Percentiles rank a stretch among this genome's conserved stretches.
phyloP scores from a whole-genome alignment of 495 filamentous ascomycete species.

The Cercophora sp. region DNA sequence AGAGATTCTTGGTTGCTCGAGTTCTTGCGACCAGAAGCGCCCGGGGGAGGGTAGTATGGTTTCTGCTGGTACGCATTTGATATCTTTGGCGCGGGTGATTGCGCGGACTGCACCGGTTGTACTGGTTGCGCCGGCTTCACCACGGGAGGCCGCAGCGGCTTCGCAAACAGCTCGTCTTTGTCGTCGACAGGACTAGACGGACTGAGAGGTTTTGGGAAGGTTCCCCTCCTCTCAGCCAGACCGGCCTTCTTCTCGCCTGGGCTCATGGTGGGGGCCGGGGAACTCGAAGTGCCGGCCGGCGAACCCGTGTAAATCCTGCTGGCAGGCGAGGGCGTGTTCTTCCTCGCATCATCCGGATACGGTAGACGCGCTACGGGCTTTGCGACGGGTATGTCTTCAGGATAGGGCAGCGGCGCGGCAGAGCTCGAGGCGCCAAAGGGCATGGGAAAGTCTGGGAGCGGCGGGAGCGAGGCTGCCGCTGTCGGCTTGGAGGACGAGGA shows the following conservation, averaged over 20 bases:
- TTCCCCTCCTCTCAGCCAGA: constrained; percentile 69
- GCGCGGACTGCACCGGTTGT: constrained; percentile 6
- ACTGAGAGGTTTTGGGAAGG: constrained; percentile 71
- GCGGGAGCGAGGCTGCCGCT: constrained; percentile 32
- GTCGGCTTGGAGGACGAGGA: constrained; percentile 25
- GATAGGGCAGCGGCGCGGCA: constrained; percentile 67
- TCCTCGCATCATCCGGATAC: constrained; percentile 45
- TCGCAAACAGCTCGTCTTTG: constrained; percentile 67
- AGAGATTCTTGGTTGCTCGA: constrained; percentile 42
- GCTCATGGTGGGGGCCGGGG: constrained; percentile 36
- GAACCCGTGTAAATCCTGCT: constrained; percentile 34
- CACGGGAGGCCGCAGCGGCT: constrained; percentile 34
- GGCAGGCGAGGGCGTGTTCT: constrained; percentile 24
- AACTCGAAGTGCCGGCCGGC: constrained; percentile 31
- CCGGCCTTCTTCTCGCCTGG: constrained; percentile 50
- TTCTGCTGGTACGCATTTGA: constrained; percentile 48
- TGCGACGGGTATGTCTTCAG: constrained; percentile 58
- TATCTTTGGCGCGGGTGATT: constrained; percentile 33
- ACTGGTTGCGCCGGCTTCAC: constrained; percentile 12
- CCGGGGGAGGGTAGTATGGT: constrained; percentile 46
- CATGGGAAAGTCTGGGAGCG: constrained; percentile 49
- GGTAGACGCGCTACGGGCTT: constrained; percentile 36
- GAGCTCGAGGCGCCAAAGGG: constrained; percentile 62
- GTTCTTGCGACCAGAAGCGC: constrained; percentile 23
- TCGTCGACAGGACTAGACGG: constrained; percentile 68